Percentiles rank a stretch among this genome's conserved stretches.
Evolutionary conservation across 352 stramenopile genomes (phyloP).

Genomic region (Phytophthora capsici): DNA sequence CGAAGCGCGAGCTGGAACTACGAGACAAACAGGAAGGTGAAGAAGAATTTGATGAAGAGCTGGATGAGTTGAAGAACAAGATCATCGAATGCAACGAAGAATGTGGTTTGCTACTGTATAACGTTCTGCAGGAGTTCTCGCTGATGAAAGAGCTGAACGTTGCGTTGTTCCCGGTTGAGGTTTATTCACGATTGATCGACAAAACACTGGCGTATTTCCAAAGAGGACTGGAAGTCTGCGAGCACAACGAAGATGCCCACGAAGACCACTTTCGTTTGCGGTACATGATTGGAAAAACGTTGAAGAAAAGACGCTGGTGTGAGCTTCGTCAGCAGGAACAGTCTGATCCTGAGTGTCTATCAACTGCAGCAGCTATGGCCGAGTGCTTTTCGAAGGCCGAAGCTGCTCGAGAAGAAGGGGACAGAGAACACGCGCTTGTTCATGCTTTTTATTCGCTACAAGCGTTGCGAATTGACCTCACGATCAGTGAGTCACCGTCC

Average conservation of each 20-base stretch:
- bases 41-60: constrained; percentile 28
- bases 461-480: constrained; percentile 63
- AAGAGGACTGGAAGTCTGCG: constrained; percentile 42
- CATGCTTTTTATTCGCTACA: constrained; percentile 84
- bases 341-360: constrained; percentile 19
- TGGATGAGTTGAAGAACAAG: constrained; percentile 40
- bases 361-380: constrained; percentile 43
- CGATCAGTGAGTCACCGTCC: constrained; percentile 35
- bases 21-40: constrained; percentile 14
- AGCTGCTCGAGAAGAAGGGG: constrained; percentile 56
- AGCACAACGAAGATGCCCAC: constrained; percentile 40
- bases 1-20: constrained; percentile 19
- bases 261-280: constrained; percentile 70
- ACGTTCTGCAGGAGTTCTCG: constrained; percentile 69
- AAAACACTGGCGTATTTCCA: constrained; percentile 50
- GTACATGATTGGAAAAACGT: constrained; percentile 79
- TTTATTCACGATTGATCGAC: constrained; percentile 40
- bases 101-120: constrained; percentile 76
- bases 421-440: constrained; percentile 75
- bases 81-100: constrained; percentile 78
- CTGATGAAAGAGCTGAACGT: constrained; percentile 47
- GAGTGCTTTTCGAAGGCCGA: constrained; percentile 66
- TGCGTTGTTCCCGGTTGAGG: constrained; percentile 29
- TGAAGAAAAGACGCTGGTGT: constrained; percentile 65
- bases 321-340: constrained; percentile 19